Percentiles rank a stretch among this genome's conserved stretches.
Evolutionary conservation across 140 eudicot species (phyloP).

Genomic region (Stevia rebaudiana): DNA sequence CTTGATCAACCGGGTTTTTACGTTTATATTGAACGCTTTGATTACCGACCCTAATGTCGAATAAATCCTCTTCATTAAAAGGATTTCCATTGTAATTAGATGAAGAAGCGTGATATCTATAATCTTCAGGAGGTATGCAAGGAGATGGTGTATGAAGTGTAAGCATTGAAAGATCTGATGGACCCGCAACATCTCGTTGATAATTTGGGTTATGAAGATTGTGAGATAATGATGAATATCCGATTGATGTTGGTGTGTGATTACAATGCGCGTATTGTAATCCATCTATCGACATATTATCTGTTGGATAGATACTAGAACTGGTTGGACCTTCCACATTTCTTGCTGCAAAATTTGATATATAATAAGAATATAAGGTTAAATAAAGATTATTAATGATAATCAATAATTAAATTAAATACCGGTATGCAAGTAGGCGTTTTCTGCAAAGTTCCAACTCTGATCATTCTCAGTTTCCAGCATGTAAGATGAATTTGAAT

Average conservation of each 20-base stretch:
- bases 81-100: slow-evolving; percentile 45
- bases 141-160: slow-evolving; percentile 26
- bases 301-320: slow-evolving; percentile 36
- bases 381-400: background rate
- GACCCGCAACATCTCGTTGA: slow-evolving; percentile 46
- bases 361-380: no score
- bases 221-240: slow-evolving; percentile 36
- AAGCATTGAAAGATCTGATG: slow-evolving; percentile 44
- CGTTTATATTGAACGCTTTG: slow-evolving; percentile 53
- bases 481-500: slow-evolving; percentile 38
- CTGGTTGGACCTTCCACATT: slow-evolving; percentile 38
- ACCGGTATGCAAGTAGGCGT: slow-evolving; percentile 49
- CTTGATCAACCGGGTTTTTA: slow-evolving; percentile 52
- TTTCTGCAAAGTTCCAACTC: slow-evolving; percentile 53
- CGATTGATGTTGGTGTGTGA: slow-evolving; percentile 37
- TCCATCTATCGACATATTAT: slow-evolving; percentile 44
- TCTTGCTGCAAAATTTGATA: slow-evolving; percentile 31
- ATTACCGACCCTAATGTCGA: slow-evolving; percentile 43
- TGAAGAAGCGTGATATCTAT: slow-evolving; percentile 54
- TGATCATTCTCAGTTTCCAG: slow-evolving; percentile 53
- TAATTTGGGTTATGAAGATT: slow-evolving; percentile 39
- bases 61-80: slow-evolving; percentile 42
- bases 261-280: slow-evolving; percentile 42
- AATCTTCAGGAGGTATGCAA: slow-evolving; percentile 38
- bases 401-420: no score